A percentile compares a stretch with the other conserved stretches of the same genome.
phyloP scores from a whole-genome alignment of 768 basidiomycete genomes.

The Trichaptum fuscoviolaceum region DNA sequence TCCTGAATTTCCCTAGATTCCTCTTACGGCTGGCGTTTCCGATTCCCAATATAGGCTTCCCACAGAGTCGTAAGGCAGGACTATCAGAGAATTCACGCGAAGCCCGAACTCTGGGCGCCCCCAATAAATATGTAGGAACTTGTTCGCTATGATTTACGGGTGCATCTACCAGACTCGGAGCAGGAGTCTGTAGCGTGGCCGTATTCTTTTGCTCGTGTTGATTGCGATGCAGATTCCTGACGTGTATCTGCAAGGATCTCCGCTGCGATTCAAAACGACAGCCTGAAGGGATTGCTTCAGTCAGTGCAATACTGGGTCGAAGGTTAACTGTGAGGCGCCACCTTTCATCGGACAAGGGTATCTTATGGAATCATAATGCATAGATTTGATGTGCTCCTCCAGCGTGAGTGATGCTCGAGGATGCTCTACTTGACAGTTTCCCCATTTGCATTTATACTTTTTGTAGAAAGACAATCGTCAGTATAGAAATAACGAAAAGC shows the following conservation, averaged over 20 bases:
- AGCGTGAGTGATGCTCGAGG: neutral
- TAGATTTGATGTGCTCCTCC: neutral
- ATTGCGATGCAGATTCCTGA: neutral
- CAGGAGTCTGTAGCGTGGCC: neutral
- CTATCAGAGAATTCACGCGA: neutral
- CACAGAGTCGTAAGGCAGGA: neutral
- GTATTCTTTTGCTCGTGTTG: neutral
- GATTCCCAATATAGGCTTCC: no score
- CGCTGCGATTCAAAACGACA: neutral
- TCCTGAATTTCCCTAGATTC: neutral
- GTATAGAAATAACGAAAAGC: neutral
- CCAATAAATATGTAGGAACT: neutral
- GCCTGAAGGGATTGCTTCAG: neutral
- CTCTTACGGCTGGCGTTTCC: neutral
- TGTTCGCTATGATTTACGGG: neutral
- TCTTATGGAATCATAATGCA: neutral
- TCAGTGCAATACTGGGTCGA: neutral
- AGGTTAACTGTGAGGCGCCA: neutral
- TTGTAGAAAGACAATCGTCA: neutral
- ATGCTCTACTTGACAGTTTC: neutral
- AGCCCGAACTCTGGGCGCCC: neutral
- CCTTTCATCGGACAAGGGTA: neutral
- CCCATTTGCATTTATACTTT: constrained; percentile 1
- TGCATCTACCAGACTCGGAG: neutral
- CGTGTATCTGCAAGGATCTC: neutral